Evolutionary conservation across 108 stramenopile species (phyloP), one percentile per base, ranked within the genome.

Genomic region (Hondaea fermentalgiana): DNA sequence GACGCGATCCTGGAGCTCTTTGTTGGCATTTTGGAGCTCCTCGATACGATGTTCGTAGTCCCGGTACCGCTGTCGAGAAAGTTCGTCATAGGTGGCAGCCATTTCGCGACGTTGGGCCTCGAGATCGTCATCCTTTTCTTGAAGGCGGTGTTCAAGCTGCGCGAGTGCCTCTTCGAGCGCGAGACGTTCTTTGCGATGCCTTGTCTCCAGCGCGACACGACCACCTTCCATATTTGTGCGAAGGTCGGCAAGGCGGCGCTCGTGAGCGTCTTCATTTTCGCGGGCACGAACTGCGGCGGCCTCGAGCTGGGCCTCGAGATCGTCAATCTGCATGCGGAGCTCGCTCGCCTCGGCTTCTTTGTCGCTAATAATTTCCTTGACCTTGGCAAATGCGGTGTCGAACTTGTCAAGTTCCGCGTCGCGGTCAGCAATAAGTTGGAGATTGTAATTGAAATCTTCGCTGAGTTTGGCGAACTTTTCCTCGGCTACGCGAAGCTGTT

Each of bases 21-120:
- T 23, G 42, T 72, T 43, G 44, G 87, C 76, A 10, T 57, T 45
- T 6, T 42, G 35, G 29, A 45, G 29, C 57, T 72, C 72, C 6
- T 55, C 89, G 53, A 47, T 19, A 5, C 49, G 25, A n/a, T 35
- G 72, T 16, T 88, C 60, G 14, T 51, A n/a, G 44, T 91, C 91
- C 47, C 69, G 89, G 57, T 91, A 76, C 35, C 90, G 35, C 90
- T 89, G 47, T 28, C 87, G 72, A 72, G 89, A 89, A 47, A 91
- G 72, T 25, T 87, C 45, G 53, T 91, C 91, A 59, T 90, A 91
- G 5, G 90, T 90, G 6, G 76, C 88, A 0, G 88, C 88, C 87
- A 91, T 72, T n/a, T 91, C 91, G 5, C 89, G 72, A 57, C 90
- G 90, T 44, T 91, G 90, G 35, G 51, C 89, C 60, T 91, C 91